Percentiles rank a stretch among this genome's conserved stretches.
These are phyloP conservation scores for Exophiala spinifera DNA, from an alignment of 2,329 filamentous ascomycete species.

Conservation along the genomic window DNA sequence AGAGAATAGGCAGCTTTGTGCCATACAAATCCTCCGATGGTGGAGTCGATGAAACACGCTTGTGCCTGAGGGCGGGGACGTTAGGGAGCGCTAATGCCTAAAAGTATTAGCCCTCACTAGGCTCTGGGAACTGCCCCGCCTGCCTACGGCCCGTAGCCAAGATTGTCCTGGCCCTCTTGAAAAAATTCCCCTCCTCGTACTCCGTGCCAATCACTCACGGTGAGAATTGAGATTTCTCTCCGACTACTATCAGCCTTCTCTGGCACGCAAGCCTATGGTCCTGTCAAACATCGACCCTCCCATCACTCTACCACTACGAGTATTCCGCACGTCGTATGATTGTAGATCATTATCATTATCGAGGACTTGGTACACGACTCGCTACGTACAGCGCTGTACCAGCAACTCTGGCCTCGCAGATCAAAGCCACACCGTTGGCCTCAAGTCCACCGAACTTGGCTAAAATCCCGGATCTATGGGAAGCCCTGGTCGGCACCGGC, in stretches of 20 bases:
- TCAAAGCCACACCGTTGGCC: not conserved
- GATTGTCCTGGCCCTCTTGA: not conserved
- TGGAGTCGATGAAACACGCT: conserved; percentile 9
- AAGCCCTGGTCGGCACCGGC: not conserved
- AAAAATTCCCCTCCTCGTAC: too few species aligned
- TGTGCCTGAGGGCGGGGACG: conserved; percentile 1
- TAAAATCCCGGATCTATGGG: not conserved
- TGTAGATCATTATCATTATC: not conserved
- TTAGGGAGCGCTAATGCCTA: not conserved
- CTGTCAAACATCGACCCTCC: too few species aligned
- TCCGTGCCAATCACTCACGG: too few species aligned
- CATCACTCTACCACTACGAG: too few species aligned
- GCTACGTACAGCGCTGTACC: too few species aligned
- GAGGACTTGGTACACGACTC: not conserved
- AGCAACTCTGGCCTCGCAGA: not conserved
- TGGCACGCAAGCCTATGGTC: too few species aligned
- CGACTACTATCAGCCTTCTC: too few species aligned
- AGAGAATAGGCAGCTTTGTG: not conserved
- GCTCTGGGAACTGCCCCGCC: not conserved
- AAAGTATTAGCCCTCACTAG: too few species aligned
- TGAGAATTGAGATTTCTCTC: too few species aligned
- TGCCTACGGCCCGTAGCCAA: not conserved
- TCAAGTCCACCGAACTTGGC: not conserved
- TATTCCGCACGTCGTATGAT: too few species aligned
- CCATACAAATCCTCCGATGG: not conserved